These are phyloP conservation scores for Draba incana DNA, from an alignment of 345 rosid species.

Conservation along the genomic window DNA sequence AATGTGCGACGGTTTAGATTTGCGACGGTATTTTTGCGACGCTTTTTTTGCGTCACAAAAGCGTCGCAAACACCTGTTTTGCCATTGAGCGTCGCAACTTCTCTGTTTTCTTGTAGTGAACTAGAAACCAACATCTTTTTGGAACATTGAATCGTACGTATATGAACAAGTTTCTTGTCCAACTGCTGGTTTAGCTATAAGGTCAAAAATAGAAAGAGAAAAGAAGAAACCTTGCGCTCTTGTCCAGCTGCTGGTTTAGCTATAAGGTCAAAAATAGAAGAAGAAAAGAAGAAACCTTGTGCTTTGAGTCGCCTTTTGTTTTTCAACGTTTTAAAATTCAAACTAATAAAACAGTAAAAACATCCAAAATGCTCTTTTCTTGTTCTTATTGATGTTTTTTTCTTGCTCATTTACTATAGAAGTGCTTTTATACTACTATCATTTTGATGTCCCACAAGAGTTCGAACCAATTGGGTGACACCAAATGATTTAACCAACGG, in stretches of 20 bases:
- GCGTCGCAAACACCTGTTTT: no score
- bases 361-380: slow-evolving; percentile 14
- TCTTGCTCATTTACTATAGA: neutral
- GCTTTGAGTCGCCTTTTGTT: slow-evolving; percentile 20
- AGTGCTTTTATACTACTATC: slow-evolving; percentile 1
- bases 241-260: slow-evolving; percentile 27
- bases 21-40: no score
- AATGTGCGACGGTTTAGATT: no score
- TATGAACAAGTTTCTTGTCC: slow-evolving; percentile 36
- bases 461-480: neutral
- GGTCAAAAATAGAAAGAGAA: slow-evolving; percentile 31
- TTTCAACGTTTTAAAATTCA: slow-evolving; percentile 12
- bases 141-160: slow-evolving; percentile 24
- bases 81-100: no score
- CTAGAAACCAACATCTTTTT: slow-evolving; percentile 17
- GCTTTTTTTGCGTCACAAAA: no score
- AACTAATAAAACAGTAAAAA: neutral
- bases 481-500: slow-evolving; percentile 18
- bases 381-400: slow-evolving; percentile 14
- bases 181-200: slow-evolving; percentile 30
- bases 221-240: slow-evolving; percentile 22
- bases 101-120: no score
- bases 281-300: slow-evolving; percentile 28
- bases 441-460: slow-evolving; percentile 7
- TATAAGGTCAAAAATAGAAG: slow-evolving; percentile 30